Conservation (phyloP, 441 rosid species). For the Flueggea neowawraea region DNA sequence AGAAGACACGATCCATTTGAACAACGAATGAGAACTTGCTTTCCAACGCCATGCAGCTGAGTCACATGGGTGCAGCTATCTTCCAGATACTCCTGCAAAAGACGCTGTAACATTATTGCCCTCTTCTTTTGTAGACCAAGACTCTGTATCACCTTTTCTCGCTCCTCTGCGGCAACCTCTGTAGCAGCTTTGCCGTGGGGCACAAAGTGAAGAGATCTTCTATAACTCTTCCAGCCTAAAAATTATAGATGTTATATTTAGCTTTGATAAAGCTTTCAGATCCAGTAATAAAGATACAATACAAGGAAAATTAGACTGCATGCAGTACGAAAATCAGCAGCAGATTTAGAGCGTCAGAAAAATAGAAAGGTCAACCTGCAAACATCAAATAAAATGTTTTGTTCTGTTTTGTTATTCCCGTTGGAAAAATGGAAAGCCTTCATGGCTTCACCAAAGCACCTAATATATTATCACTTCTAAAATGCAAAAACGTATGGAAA, state of each 20-base stretch:
- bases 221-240: slow-evolving; percentile 43
- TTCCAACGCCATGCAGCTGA: slow-evolving; percentile 71
- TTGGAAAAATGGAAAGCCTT: too few relatives aligned
- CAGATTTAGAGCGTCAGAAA: too few relatives aligned
- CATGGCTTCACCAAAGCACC: too few relatives aligned
- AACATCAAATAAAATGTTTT: too few relatives aligned
- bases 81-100: slow-evolving; percentile 58
- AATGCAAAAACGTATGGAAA: too few relatives aligned
- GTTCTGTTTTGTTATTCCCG: too few relatives aligned
- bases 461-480: too few relatives aligned
- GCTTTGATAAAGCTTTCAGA: too few relatives aligned
- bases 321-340: too few relatives aligned
- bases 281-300: too few relatives aligned
- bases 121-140: slow-evolving; percentile 64
- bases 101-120: slow-evolving; percentile 45
- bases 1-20: neutral
- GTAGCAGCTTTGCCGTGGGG: slow-evolving; percentile 61
- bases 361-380: too few relatives aligned
- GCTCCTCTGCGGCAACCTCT: slow-evolving; percentile 26
- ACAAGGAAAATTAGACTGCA: too few relatives aligned
- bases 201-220: slow-evolving; percentile 42
- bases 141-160: slow-evolving; percentile 38
- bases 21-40: slow-evolving; percentile 34
- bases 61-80: slow-evolving; percentile 77
- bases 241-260: neutral